Evolutionary conservation across 139 green algal genomes (phyloP).

Genomic region (Chlamydomonas urium): DNA sequence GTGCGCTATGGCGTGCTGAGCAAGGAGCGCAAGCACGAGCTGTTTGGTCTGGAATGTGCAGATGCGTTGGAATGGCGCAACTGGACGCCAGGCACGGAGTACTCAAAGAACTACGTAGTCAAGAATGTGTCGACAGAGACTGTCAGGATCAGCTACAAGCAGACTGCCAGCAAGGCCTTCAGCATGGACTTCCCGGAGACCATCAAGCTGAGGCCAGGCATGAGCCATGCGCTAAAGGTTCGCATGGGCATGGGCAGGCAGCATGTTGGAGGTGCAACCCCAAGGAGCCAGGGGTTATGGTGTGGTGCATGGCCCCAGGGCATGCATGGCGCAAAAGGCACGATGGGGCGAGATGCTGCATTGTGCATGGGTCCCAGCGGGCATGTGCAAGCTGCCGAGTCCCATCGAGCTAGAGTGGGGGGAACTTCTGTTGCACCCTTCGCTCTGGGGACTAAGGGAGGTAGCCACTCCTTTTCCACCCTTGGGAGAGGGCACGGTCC

Average conservation of each 20-base stretch:
- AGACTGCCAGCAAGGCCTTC: conserved; percentile 61
- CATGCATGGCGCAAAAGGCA: too few relatives aligned
- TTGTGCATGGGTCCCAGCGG: not conserved
- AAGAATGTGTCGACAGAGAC: conserved; percentile 64
- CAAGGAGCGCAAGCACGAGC: not conserved
- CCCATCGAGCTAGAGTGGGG: too few relatives aligned
- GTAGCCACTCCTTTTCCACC: too few relatives aligned
- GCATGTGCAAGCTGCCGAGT: too few relatives aligned
- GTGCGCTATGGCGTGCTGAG: conserved; percentile 15
- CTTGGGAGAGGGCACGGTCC: too few relatives aligned
- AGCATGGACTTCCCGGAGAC: conserved; percentile 69
- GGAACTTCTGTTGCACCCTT: too few relatives aligned
- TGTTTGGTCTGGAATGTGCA: conserved; percentile 63
- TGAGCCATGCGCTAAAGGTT: conserved; percentile 57
- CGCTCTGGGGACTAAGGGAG: too few relatives aligned
- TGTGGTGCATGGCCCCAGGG: too few relatives aligned
- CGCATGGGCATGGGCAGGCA: not conserved
- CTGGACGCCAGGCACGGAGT: conserved; percentile 61
- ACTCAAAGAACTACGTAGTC: conserved; percentile 44
- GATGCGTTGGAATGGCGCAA: conserved; percentile 57
- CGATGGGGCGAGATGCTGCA: too few relatives aligned
- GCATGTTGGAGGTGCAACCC: not conserved
- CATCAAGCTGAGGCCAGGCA: conserved; percentile 62
- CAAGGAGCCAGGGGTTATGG: too few relatives aligned
- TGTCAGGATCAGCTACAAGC: conserved; percentile 56